Percentiles rank a stretch among this genome's conserved stretches.
Conservation (phyloP, 1,284 basidiomycete genomes). For the Veloboletus limbatus region DNA sequence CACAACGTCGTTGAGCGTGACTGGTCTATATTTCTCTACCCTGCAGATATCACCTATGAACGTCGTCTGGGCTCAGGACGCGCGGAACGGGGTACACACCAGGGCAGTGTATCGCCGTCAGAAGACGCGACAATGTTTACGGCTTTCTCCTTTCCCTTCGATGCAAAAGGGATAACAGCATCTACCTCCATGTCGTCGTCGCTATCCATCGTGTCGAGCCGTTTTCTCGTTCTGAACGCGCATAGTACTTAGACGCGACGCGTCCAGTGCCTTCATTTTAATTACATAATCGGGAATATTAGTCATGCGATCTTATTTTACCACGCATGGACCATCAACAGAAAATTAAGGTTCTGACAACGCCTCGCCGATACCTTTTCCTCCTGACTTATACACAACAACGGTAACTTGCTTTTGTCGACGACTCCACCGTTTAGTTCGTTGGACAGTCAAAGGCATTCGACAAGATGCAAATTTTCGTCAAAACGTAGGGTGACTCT, state of each 20-base stretch:
- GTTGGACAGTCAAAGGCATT: conserved; percentile 82
- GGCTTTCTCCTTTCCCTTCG: conserved; percentile 71
- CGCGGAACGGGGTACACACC: conserved; percentile 43
- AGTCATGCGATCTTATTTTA: conserved; percentile 16
- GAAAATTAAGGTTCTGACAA: conserved; percentile 31
- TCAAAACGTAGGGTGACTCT: conserved; percentile 73
- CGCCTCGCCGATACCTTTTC: conserved; percentile 18
- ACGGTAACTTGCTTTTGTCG: conserved; percentile 67
- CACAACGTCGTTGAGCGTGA: conserved; percentile 86
- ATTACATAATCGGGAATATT: conserved; percentile 13
- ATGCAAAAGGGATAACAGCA: conserved; percentile 23
- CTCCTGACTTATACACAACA: conserved; percentile 18
- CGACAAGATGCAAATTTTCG: conserved; percentile 88
- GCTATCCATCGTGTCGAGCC: conserved; percentile 44
- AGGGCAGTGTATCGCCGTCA: conserved; percentile 68
- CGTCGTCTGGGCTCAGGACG: neutral
- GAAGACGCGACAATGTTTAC: conserved; percentile 39
- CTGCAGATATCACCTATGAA: conserved; percentile 40
- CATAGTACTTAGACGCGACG: conserved; percentile 22
- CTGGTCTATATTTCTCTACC: conserved; percentile 96
- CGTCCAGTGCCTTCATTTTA: conserved; percentile 13
- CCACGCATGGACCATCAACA: conserved; percentile 48
- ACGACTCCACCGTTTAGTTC: conserved; percentile 83
- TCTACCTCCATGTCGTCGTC: conserved; percentile 55
- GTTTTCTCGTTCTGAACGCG: conserved; percentile 1